Percentiles rank a stretch among this genome's conserved stretches.
phyloP scores from a whole-genome alignment of 1,139 yeast species.

The Blastobotrys persicus region DNA sequence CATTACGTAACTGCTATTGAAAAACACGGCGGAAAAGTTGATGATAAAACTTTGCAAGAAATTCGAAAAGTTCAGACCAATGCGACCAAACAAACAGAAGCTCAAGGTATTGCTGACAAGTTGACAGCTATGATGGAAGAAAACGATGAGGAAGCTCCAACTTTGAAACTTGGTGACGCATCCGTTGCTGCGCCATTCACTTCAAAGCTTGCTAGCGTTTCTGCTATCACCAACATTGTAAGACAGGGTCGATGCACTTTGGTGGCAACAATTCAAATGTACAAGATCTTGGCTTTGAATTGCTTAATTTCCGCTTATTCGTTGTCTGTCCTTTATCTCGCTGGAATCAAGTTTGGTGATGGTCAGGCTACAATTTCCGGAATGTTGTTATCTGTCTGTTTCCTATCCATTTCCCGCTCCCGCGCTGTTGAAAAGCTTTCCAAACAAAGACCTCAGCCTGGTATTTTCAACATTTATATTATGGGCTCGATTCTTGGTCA shows the following conservation, averaged over 20 bases:
- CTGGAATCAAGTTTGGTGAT: conserved; percentile 98
- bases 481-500: conserved; percentile 98
- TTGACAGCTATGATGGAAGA: conserved; percentile 67
- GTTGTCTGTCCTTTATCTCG: conserved; percentile 85
- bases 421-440: conserved; percentile 85
- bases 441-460: conserved; percentile 95
- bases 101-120: conserved; percentile 68
- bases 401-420: conserved; percentile 93
- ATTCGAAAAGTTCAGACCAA: conserved; percentile 48
- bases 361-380: conserved; percentile 96
- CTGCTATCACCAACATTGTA: conserved; percentile 87
- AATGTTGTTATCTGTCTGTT: conserved; percentile 85
- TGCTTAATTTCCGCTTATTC: conserved; percentile 97
- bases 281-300: conserved; percentile 92
- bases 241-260: conserved; percentile 99
- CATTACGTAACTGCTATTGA: conserved; percentile 83
- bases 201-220: conserved; percentile 86
- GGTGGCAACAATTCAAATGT: conserved; percentile 98
- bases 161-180: conserved; percentile 94
- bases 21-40: conserved; percentile 64
- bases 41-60: conserved; percentile 56
- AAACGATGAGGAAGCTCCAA: conserved; percentile 85
- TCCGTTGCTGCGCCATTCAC: conserved; percentile 99
- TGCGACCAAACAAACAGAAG: conserved; percentile 38
- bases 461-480: conserved; percentile 89